Evolutionary conservation across 2,329 filamentous ascomycete genomes (phyloP), one percentile per base, ranked within the genome.

Genomic region (Monosporascus sp.): DNA sequence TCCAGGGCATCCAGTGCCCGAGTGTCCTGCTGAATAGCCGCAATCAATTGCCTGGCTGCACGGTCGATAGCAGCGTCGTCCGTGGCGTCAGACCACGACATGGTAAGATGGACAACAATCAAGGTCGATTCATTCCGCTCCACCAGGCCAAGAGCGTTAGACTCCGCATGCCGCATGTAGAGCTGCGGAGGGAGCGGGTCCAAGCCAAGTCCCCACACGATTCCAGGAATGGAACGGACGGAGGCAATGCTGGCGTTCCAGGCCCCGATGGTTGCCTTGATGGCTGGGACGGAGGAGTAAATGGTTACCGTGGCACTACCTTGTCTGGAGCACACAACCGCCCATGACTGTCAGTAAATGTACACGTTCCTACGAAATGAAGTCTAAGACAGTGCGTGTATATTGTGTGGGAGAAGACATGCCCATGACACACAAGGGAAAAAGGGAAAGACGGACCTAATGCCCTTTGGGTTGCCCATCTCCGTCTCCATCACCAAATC

Each of bases 171-270:
- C n/a, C 49, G 34, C 37, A 36, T 9, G 31, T 54, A 56, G 6
- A 54, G 18, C 6, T 5, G 9, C 6, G 54, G 54, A 17, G 54
- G 54, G 4, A 56, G 49, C 4, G 54, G 51, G 22, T 56, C 51
- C 2, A 56, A 34, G 11, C 31, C 34, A 2, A 56, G 18, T 3
- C 22, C 34, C 48, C 52, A 54, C 17, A 38, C 37, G 9, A 56
- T 41, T 36, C 42, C 52, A n/a, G n/a, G 6, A 15, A 56, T 47
- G 17, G 47, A 41, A 6, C 44, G 27, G 17, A 54, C 18, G 1
- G 2, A 18, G 3, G 22, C 37, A 5, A 51, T 9, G 37, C 24
- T 48, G 20, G 20, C 22, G 22, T 48, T 50, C 25, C 36, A 56
- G 18, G 18, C 22, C 3, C 42, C 25, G 25, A 27, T 51, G 18